Conservation (phyloP, 805 yeast species). For the Pichia occidentalis region DNA sequence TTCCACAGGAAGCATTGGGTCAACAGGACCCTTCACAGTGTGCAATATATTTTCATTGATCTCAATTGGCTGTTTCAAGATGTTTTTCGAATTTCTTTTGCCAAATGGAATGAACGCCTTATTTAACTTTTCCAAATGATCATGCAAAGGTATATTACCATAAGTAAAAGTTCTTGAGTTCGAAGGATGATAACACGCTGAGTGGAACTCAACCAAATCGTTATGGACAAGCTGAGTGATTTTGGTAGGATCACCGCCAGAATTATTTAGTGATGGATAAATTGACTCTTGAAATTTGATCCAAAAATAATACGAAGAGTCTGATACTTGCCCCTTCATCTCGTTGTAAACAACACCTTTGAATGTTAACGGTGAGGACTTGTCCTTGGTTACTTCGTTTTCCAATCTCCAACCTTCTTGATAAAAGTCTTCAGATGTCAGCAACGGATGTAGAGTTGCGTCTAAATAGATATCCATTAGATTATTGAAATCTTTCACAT, state of each 20-base stretch:
- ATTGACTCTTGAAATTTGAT: constrained; percentile 75
- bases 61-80: constrained; percentile 42
- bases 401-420: constrained; percentile 99
- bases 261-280: constrained; percentile 78
- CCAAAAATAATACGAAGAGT: constrained; percentile 79
- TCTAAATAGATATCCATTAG: constrained; percentile 84
- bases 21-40: constrained; percentile 65
- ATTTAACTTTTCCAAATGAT: constrained; percentile 53
- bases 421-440: constrained; percentile 72
- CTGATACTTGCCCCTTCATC: constrained; percentile 96
- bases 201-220: constrained; percentile 74
- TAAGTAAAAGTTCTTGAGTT: constrained; percentile 84
- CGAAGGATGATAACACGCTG: constrained; percentile 77
- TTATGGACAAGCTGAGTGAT: constrained; percentile 72
- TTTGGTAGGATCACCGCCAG: constrained; percentile 88
- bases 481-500: constrained; percentile 70
- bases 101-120: constrained; percentile 49
- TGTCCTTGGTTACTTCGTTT: constrained; percentile 53
- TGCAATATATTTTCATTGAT: constrained; percentile 32
- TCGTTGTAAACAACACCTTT: constrained; percentile 98
- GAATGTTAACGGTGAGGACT: constrained; percentile 54
- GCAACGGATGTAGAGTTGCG: constrained; percentile 75
- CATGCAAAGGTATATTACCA: constrained; percentile 64
- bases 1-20: constrained; percentile 61
- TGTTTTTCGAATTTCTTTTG: constrained; percentile 30